Conservation (phyloP, 768 basidiomycete species). For the Chlorophyllum brunneum region DNA sequence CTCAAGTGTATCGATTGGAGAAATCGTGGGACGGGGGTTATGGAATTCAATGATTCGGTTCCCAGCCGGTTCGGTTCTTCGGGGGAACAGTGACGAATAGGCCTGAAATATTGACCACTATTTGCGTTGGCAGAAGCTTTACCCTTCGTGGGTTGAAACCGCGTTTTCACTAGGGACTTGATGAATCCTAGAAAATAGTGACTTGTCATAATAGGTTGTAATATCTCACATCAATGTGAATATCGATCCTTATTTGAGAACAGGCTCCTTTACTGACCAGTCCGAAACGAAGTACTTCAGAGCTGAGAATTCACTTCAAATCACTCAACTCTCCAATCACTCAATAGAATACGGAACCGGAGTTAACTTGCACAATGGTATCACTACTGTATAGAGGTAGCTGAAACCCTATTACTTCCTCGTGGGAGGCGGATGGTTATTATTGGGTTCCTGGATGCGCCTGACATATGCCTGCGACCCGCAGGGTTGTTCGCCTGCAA, state of each 20-base stretch:
- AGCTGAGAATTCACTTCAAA: neutral
- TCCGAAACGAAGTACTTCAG: neutral
- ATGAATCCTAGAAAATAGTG: neutral
- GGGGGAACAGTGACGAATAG: neutral
- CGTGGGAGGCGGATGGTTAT: neutral
- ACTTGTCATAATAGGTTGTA: neutral
- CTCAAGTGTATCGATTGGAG: slow-evolving; percentile 1
- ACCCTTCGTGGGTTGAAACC: neutral
- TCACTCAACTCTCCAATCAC: neutral
- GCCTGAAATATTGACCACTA: neutral
- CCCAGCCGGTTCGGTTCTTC: no score
- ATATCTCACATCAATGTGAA: slow-evolving; percentile 11
- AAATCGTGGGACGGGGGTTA: neutral
- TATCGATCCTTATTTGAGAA: neutral
- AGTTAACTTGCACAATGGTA: no score
- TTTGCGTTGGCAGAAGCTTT: slow-evolving; percentile 4
- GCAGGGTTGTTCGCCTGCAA: no score
- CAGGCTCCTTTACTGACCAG: neutral
- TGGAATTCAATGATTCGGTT: no score
- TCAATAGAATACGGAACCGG: neutral
- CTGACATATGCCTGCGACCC: no score
- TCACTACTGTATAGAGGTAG: neutral
- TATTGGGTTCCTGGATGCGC: no score
- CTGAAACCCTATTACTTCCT: slow-evolving; percentile 1
- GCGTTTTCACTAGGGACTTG: no score